Base-by-base conservation (phyloP, 2,329 filamentous ascomycete species). In the Colletotrichum sp. region DNA sequence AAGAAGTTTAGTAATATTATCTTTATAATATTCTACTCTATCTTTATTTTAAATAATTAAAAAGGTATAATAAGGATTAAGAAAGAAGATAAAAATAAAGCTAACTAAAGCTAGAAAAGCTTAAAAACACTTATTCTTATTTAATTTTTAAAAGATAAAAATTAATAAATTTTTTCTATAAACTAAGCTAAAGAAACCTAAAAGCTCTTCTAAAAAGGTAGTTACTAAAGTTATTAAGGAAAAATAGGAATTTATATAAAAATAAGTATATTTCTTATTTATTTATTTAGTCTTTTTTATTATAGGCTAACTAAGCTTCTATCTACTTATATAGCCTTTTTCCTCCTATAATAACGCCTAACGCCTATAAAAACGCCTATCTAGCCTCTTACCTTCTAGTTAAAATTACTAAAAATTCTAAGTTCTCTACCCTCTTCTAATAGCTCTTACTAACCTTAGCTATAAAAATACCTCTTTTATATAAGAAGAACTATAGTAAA, bases 151-250 rank as follows among this genome's bases (percentile, higher is more conserved):
- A 28, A 28, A 28, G 8, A 6, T 28, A 28, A 28, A 2, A 8
- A 12, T 55, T 55, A 55, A 24, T 55, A 55, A 24, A 13, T 6
- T 12, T 24, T 24, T 55, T 12, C 13, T 55, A n/a, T 55, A 55
- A 55, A 16, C 6, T 24, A 24, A 12, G 9, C 13, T 55, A 55
- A 55, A 24, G 3, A 24, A 1, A 6, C 8, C 1, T 55, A 55
- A 55, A 22, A 24, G 4, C 5, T 13, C 2, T 55, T 55, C 1
- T 24, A 55, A 6, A 4, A 2, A 9, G 1, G 0, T 22, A 55
- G 1, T 55, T 55, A 55, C 2, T 55, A 55, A 24, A 55, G 5
- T 24, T 55, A 24, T 15, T 55, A 52, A 24, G 7, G 1, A 55
- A 24, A 8, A 55, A 24, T 13, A 55, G 5, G 4, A 55, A 52